These are phyloP conservation scores for Tolypocladium tundrense DNA, from an alignment of 2,329 filamentous ascomycete genomes.

Conservation along the genomic window DNA sequence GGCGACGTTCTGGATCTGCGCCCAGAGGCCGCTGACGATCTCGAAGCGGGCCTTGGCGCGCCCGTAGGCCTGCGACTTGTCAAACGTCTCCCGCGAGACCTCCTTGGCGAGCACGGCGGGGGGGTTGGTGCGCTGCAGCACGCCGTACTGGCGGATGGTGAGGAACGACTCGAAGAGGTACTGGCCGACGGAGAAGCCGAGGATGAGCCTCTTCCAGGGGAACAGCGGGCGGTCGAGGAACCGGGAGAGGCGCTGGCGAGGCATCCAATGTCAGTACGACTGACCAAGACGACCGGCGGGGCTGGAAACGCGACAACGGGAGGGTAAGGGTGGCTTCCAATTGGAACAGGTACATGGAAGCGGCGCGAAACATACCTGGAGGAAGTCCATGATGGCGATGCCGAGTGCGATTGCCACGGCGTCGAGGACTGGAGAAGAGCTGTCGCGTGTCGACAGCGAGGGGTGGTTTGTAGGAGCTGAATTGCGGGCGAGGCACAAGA, in stretches of 20 bases:
- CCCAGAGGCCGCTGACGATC: constrained; percentile 70
- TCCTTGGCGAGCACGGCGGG: constrained; percentile 84
- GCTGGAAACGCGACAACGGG: neutral
- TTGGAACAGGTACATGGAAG: neutral
- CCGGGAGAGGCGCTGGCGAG: constrained; percentile 59
- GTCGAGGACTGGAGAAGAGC: neutral
- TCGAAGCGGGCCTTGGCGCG: constrained; percentile 89
- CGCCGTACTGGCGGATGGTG: constrained; percentile 78
- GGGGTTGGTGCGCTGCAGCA: constrained; percentile 68
- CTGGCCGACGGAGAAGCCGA: constrained; percentile 88
- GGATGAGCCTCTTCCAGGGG: constrained; percentile 94
- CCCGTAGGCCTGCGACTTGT: constrained; percentile 93
- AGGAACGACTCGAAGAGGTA: constrained; percentile 86
- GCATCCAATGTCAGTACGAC: neutral
- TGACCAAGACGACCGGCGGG: neutral
- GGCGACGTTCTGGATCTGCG: constrained; percentile 77
- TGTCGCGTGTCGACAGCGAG: neutral
- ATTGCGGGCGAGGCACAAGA: neutral
- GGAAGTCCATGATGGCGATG: constrained; percentile 32
- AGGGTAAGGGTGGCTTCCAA: constrained; percentile 8
- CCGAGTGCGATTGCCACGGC: constrained; percentile 1
- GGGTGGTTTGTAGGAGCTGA: neutral
- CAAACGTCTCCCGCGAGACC: constrained; percentile 80
- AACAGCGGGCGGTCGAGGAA: constrained; percentile 86
- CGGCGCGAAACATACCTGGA: constrained; percentile 25